A percentile compares a stretch with the other conserved stretches of the same genome.
phyloP scores from a whole-genome alignment of 208 protist species.

The Wallacemonas sp. region DNA sequence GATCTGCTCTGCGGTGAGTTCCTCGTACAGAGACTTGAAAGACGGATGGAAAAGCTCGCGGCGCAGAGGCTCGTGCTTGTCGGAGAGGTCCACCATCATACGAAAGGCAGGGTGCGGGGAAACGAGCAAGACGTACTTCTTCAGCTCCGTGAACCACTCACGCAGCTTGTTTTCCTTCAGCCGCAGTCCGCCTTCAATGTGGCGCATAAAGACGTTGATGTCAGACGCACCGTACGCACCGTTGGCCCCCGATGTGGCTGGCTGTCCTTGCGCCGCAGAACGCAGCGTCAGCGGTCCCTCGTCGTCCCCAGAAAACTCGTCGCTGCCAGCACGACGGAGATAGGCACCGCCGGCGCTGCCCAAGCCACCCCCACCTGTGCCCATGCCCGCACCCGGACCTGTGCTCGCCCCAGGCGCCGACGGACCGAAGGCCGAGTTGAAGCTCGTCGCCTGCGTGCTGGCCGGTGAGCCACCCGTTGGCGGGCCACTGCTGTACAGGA shows the following conservation, averaged over 20 bases:
- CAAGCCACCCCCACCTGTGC: not conserved
- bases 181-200: slow-evolving; percentile 76
- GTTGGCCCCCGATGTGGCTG: slow-evolving; percentile 7
- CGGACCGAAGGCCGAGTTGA: slow-evolving; percentile 13
- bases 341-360: not conserved
- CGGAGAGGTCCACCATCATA: slow-evolving; percentile 88
- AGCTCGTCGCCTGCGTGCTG: slow-evolving; percentile 19
- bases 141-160: slow-evolving; percentile 89
- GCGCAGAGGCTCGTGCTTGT: slow-evolving; percentile 89
- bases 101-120: slow-evolving; percentile 87
- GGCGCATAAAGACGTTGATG: slow-evolving; percentile 79
- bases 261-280: not conserved
- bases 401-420: not conserved
- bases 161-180: slow-evolving; percentile 78
- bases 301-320: slow-evolving; percentile 18
- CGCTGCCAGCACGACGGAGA: slow-evolving; percentile 1
- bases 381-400: not conserved
- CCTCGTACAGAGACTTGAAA: slow-evolving; percentile 90
- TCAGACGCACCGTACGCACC: slow-evolving; percentile 20
- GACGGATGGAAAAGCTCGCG: slow-evolving; percentile 88
- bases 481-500: slow-evolving; percentile 15
- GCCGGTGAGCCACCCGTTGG: slow-evolving; percentile 16
- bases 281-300: slow-evolving; percentile 10
- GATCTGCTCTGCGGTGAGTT: slow-evolving; percentile 81
- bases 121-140: slow-evolving; percentile 87